Conservation (phyloP, 1,139 yeast genomes). For the Diutina neorugosa region DNA sequence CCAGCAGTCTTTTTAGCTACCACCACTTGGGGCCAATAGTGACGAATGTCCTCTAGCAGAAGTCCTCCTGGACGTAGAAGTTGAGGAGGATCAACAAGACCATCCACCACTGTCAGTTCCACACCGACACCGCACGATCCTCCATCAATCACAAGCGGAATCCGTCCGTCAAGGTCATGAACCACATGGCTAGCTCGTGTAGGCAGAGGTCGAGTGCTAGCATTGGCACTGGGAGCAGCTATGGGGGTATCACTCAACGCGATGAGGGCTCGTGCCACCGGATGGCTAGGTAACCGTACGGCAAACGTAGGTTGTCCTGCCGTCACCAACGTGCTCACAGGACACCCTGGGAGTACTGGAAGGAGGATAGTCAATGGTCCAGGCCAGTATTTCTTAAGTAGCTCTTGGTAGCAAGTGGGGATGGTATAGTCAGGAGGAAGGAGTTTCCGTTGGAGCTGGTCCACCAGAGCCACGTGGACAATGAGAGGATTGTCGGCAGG, state of each 20-base stretch:
- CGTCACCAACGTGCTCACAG: constrained; percentile 65
- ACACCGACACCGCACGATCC: constrained; percentile 87
- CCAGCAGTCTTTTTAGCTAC: constrained; percentile 60
- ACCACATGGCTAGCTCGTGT: constrained; percentile 78
- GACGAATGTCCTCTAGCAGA: constrained; percentile 58
- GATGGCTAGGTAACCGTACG: constrained; percentile 76
- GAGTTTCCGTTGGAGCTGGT: constrained; percentile 51
- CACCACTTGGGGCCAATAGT: constrained; percentile 47
- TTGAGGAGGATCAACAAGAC: constrained; percentile 75
- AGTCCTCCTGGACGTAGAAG: constrained; percentile 90
- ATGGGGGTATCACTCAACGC: constrained; percentile 79
- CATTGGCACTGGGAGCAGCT: constrained; percentile 97
- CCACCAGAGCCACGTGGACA: constrained; percentile 71
- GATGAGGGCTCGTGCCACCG: constrained; percentile 83
- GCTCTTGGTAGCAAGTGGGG: constrained; percentile 52
- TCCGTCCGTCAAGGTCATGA: constrained; percentile 64
- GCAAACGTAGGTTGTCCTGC: constrained; percentile 87
- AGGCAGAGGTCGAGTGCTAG: constrained; percentile 91
- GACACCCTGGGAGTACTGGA: constrained; percentile 43
- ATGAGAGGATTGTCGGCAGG: constrained; percentile 94
- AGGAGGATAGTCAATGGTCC: constrained; percentile 86
- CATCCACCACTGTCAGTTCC: constrained; percentile 90
- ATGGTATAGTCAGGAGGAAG: constrained; percentile 37
- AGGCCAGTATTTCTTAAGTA: constrained; percentile 77
- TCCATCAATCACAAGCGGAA: constrained; percentile 85